These are phyloP conservation scores for Mycena galopus DNA, from an alignment of 768 basidiomycete species.

Conservation along the genomic window DNA sequence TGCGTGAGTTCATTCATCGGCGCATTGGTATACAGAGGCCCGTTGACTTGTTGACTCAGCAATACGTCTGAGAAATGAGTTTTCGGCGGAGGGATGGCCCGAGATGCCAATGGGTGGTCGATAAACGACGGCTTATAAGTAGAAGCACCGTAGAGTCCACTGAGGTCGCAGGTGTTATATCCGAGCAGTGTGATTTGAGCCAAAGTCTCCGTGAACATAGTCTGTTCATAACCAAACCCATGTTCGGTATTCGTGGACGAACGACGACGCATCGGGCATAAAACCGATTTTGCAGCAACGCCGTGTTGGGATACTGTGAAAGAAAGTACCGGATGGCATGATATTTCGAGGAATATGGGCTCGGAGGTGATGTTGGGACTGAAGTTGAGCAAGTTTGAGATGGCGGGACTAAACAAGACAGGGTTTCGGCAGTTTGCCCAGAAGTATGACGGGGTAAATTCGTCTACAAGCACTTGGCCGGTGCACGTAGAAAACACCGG, in stretches of 20 bases:
- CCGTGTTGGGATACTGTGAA: slow-evolving; percentile 45
- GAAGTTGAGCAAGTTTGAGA: slow-evolving; percentile 41
- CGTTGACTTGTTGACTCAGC: neutral
- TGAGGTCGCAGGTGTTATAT: slow-evolving; percentile 1
- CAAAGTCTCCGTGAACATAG: neutral
- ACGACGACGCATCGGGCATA: slow-evolving; percentile 46
- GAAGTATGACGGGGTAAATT: slow-evolving; percentile 53
- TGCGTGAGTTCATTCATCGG: neutral
- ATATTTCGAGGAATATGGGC: slow-evolving; percentile 50
- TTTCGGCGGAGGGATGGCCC: neutral
- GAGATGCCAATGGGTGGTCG: neutral
- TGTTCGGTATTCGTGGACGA: slow-evolving; percentile 33
- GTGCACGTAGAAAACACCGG: slow-evolving; percentile 54
- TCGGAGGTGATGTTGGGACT: slow-evolving; percentile 31
- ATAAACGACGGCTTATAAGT: neutral
- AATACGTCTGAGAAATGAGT: neutral
- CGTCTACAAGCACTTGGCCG: slow-evolving; percentile 37
- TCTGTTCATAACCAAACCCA: neutral
- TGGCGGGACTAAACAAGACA: slow-evolving; percentile 52
- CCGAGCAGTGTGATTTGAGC: neutral
- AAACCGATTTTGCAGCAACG: slow-evolving; percentile 29
- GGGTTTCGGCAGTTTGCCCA: slow-evolving; percentile 55
- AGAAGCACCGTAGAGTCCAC: neutral
- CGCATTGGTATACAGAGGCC: neutral
- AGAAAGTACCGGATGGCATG: slow-evolving; percentile 54